These are phyloP conservation scores for Melastoma malabathricum DNA, from an alignment of 345 rosid species.

Conservation along the genomic window DNA sequence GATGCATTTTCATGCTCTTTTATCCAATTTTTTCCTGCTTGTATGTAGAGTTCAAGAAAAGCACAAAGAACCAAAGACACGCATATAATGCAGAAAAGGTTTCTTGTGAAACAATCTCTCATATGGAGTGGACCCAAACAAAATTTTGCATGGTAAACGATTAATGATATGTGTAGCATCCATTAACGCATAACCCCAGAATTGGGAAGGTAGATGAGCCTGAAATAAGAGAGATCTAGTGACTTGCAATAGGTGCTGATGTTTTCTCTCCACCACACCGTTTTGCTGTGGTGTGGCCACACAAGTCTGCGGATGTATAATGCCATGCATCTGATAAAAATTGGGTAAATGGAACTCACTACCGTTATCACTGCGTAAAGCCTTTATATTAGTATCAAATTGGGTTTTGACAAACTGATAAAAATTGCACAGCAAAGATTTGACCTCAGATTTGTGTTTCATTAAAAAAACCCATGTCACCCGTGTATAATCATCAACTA, in stretches of 20 bases:
- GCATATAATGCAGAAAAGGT: neutral
- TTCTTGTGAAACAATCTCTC: neutral
- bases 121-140: neutral
- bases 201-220: no score
- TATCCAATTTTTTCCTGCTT: neutral
- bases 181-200: no score
- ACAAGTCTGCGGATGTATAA: neutral
- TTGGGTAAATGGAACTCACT: neutral
- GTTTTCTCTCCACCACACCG: constrained; percentile 4
- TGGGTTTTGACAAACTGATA: neutral
- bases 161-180: no score
- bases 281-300: constrained; percentile 1
- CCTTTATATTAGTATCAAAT: neutral
- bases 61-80: neutral
- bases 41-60: neutral
- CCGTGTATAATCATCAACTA: no score
- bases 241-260: neutral
- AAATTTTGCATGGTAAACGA: neutral
- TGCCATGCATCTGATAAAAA: neutral
- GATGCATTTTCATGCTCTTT: no score
- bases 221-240: neutral
- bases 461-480: no score
- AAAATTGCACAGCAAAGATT: neutral
- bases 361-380: constrained; percentile 5
- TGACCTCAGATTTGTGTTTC: no score